These are phyloP conservation scores for Geranium rotundifolium DNA, from an alignment of 345 rosid genomes.

Conservation along the genomic window DNA sequence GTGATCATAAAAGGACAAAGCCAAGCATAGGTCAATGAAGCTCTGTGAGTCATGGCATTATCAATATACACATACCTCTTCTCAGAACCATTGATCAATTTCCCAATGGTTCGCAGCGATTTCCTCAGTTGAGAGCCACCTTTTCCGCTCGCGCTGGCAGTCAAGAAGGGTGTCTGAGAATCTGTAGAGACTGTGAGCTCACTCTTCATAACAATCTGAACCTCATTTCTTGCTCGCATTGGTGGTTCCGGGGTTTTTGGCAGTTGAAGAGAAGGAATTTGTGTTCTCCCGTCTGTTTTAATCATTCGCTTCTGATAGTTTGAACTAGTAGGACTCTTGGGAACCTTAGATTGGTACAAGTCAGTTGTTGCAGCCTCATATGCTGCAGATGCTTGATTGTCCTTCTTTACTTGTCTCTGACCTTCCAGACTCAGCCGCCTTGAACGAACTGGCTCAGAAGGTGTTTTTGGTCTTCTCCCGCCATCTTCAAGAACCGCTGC, in stretches of 20 bases:
- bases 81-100: constrained; percentile 71
- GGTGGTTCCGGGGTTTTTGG: constrained; percentile 47
- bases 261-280: constrained; percentile 42
- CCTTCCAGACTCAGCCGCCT: constrained; percentile 62
- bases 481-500: constrained; percentile 23
- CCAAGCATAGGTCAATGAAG: neutral
- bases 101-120: constrained; percentile 76
- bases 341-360: constrained; percentile 18
- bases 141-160: constrained; percentile 32
- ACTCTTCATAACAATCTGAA: constrained; percentile 24
- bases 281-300: constrained; percentile 35
- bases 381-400: constrained; percentile 10
- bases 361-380: constrained; percentile 19
- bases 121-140: constrained; percentile 54
- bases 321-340: constrained; percentile 48
- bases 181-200: constrained; percentile 29
- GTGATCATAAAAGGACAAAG: neutral
- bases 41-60: too few species aligned
- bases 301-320: constrained; percentile 22
- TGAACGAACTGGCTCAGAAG: constrained; percentile 32
- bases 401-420: constrained; percentile 30
- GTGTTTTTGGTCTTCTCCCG: constrained; percentile 36
- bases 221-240: constrained; percentile 26
- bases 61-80: constrained; percentile 36
- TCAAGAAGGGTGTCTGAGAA: constrained; percentile 15